Percentiles rank a stretch among this genome's conserved stretches.
phyloP scores from a whole-genome alignment of 2,329 filamentous ascomycete genomes.

The Ilyonectria sp. region DNA sequence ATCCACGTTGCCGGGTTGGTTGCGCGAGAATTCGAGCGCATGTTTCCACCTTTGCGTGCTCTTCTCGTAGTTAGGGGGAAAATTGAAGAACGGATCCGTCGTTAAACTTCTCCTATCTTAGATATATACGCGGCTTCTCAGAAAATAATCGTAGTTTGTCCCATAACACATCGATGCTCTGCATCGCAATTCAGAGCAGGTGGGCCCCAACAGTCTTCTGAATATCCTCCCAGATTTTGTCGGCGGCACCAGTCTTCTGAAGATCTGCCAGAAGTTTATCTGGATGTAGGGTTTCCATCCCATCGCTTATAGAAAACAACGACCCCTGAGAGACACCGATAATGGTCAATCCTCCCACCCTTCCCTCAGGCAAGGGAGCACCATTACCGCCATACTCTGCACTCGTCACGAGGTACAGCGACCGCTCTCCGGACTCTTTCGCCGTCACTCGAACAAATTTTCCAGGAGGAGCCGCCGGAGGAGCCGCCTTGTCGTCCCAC shows the following conservation, averaged over 20 bases:
- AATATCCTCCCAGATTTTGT: background rate
- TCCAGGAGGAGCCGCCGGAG: background rate
- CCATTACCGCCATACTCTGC: constrained; percentile 1
- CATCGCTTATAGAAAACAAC: background rate
- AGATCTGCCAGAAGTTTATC: background rate
- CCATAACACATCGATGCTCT: too few species aligned
- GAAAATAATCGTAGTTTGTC: too few species aligned
- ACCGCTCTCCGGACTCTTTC: background rate
- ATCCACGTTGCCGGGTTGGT: too few species aligned
- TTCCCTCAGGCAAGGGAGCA: background rate
- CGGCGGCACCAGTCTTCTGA: background rate
- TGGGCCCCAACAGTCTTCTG: too few species aligned
- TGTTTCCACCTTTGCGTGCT: background rate
- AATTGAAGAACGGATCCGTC: background rate
- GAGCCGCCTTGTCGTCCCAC: background rate
- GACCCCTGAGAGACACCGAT: background rate
- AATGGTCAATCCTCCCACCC: background rate
- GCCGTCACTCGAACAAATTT: background rate
- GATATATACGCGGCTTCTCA: too few species aligned
- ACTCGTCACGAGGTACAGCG: background rate
- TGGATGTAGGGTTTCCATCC: background rate
- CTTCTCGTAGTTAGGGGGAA: background rate
- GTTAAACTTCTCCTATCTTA: background rate
- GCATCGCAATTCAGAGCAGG: too few species aligned
- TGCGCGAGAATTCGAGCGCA: too few species aligned